Conservation (phyloP, 257 asterid genomes). For the Salvia rosmarinus region DNA sequence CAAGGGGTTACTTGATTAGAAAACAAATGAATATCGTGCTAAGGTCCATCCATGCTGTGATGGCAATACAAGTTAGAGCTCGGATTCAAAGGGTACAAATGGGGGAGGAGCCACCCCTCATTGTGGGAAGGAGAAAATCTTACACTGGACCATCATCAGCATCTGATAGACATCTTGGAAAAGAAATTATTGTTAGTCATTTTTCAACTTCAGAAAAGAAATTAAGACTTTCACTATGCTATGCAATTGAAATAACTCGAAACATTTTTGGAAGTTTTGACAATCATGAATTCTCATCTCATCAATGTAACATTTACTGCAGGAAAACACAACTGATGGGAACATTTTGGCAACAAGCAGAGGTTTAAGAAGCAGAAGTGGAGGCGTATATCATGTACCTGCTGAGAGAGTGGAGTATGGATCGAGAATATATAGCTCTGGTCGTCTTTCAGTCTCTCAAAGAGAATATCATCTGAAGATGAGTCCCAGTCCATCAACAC, state of each 20-base stretch:
- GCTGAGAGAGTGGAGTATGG: conserved; percentile 46
- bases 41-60: conserved; percentile 63
- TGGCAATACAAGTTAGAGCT: conserved; percentile 74
- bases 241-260: background rate
- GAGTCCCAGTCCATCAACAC: conserved; percentile 53
- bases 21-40: conserved; percentile 57
- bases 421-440: conserved; percentile 33
- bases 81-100: conserved; percentile 59
- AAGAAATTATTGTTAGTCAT: conserved; percentile 38
- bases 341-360: conserved; percentile 34
- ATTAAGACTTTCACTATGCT: background rate
- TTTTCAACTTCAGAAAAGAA: conserved; percentile 1
- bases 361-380: conserved; percentile 49
- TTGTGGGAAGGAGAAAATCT: conserved; percentile 32
- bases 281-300: background rate
- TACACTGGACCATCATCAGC: conserved; percentile 40
- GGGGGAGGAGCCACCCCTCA: conserved; percentile 43
- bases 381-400: conserved; percentile 30
- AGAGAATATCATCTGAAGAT: conserved; percentile 42
- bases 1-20: conserved; percentile 74
- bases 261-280: background rate
- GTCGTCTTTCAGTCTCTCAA: conserved; percentile 44
- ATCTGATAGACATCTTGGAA: conserved; percentile 36
- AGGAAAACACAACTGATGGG: conserved; percentile 40
- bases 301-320: conserved; percentile 23